Base-by-base conservation (phyloP, 2,329 filamentous ascomycete species). In the Colletotrichum tanaceti region DNA sequence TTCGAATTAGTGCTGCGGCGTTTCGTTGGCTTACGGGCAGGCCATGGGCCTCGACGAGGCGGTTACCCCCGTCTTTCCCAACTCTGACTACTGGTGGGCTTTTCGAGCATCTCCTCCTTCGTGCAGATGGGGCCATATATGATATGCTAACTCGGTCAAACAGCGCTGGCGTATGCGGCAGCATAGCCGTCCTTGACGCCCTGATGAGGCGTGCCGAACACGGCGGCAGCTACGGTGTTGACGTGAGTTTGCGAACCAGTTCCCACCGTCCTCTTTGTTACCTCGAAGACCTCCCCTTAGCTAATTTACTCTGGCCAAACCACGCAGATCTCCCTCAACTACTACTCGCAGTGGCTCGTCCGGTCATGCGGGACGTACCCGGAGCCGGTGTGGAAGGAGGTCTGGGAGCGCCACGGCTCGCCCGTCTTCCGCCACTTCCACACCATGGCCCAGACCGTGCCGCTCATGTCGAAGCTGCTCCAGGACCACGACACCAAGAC, bases 371-470 rank as follows among this genome's bases (percentile, higher is more conserved):
- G 81, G 5, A 76, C 73, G 16, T 84, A 83, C 75, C 79, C 80
- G 0, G 70, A 74, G 3, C 38, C 65, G 0, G 62, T 68, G 16
- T 68, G 65, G 65, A 65, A 55, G 44, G 71, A 75, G 1, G 75
- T 87, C 14, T 87, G 86, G 85, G 71, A 82, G 79, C 76, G 80
- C 14, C 80, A 87, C 68, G 82, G 81, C 3, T 76, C 74, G 22
- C 81, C 79, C 5, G 79, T 84, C 1, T 88, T 85, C 76, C 80
- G 84, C 13, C 82, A 87, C 72, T 82, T 84, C 72, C 80, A 87
- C 70, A 77, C 79, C 38, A 86, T 86, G 83, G 68, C 65, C 1
- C 79, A 82, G 54, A 76, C 82, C 9, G 74, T 65, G 10, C 65
- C 65, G 9, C 20, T 73, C 4, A 81, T 82, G 70, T 59, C 84